A percentile compares a stretch with the other conserved stretches of the same genome.
phyloP scores from a whole-genome alignment of 1,284 basidiomycete genomes.

The Rhodotorula sp. region DNA sequence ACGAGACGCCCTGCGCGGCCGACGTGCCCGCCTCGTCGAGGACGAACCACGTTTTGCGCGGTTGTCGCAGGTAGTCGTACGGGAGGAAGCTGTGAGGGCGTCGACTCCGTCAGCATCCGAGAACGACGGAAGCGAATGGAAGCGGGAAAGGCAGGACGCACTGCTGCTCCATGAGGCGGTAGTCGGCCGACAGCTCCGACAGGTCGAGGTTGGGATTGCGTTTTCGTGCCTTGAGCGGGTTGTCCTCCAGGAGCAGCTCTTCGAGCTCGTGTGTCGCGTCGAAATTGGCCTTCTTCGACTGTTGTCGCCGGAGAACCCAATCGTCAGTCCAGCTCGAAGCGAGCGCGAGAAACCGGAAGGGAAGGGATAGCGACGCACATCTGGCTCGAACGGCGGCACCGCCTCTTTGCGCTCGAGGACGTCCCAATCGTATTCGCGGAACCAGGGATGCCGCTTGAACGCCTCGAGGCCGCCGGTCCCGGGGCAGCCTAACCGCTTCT shows the following conservation, averaged over 20 bases:
- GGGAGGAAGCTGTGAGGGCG: slow-evolving; percentile 27
- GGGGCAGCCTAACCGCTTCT: slow-evolving; percentile 75
- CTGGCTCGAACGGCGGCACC: slow-evolving; percentile 84
- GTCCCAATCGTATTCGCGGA: slow-evolving; percentile 81
- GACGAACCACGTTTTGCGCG: slow-evolving; percentile 39
- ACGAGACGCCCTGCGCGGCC: slow-evolving; percentile 5
- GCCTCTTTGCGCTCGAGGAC: slow-evolving; percentile 77
- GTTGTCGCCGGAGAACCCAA: slow-evolving; percentile 9
- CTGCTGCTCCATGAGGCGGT: slow-evolving; percentile 98
- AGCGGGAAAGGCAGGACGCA: slow-evolving; percentile 49
- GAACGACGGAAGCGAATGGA: not conserved
- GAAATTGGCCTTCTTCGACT: slow-evolving; percentile 98
- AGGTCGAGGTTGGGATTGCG: slow-evolving; percentile 86
- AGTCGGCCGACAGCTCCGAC: slow-evolving; percentile 79
- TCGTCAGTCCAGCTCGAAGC: not conserved
- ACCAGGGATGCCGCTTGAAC: slow-evolving; percentile 81
- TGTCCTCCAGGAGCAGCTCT: slow-evolving; percentile 92
- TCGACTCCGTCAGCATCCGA: not conserved
- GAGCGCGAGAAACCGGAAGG: slow-evolving; percentile 13
- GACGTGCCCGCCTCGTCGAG: slow-evolving; percentile 12
- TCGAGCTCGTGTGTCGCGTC: slow-evolving; percentile 99
- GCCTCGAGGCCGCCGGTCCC: slow-evolving; percentile 58
- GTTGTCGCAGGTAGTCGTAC: slow-evolving; percentile 38
- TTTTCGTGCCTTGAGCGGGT: slow-evolving; percentile 91
- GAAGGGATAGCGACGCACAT: slow-evolving; percentile 60